Base-by-base conservation (phyloP, 1,284 basidiomycete species). In the Melanopsichium pennsylvanicum region DNA sequence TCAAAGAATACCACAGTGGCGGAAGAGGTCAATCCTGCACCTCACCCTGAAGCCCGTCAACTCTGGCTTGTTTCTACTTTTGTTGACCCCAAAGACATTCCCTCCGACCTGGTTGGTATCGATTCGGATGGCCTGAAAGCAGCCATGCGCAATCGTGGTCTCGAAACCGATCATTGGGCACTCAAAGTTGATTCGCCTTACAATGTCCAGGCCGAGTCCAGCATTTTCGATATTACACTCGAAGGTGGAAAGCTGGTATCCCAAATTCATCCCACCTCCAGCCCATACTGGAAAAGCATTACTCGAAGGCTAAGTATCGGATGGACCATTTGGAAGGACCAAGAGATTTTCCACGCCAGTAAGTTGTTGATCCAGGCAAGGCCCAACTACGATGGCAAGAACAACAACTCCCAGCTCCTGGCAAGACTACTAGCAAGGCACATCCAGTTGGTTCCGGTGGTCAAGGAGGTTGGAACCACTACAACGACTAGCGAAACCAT, bases 101-200 rank as follows among this genome's bases (percentile, higher is more conserved):
- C 68, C 0, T 39, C 43, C 15, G 68, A 70, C 40, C 58, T 70
- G 1, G 50, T 60, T 41, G 62, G 62, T 6, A 51, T 70, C 33
- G 62, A 66, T 13, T n/a, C 61, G 13, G 62, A 61, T 25, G 58
- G 58, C 15, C 61, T 58, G 38, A 61, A 54, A 34, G 40, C 50
- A 3, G 68, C 68, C 31, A 61, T 70, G 68, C 49, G 52, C 29
- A 66, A 70, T 25, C 61, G 68, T 4, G 61, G 68, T 22, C 44
- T 70, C 18, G 62, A 70, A 33, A 58, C 50, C 19, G 68, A 70
- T 19, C 68, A 70, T 37, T 70, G 68, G 68, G 68, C 68, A 3
- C 47, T 70, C 29, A 66, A 62, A 31, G 50, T 67, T 33, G 67
- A 70, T 13, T 39, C 67, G 3, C 51, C 22, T 1, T 4, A 32